A percentile compares a stretch with the other conserved stretches of the same genome.
Conservation (phyloP, 768 basidiomycete genomes). For the Tricholoma terreum region DNA sequence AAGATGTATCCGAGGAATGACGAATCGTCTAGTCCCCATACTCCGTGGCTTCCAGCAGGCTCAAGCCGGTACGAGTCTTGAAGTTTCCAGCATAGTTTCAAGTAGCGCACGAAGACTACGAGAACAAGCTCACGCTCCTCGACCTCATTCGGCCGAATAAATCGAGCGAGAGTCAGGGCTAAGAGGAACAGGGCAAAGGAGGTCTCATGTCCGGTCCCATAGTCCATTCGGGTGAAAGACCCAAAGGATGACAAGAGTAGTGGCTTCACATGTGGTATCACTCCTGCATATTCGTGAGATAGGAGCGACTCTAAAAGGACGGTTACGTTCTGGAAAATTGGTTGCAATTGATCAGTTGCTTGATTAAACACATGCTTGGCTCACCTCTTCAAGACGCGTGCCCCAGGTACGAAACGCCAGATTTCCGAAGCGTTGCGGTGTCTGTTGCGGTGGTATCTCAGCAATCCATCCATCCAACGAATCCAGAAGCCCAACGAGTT, state of each 20-base stretch:
- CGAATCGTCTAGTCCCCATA: constrained; percentile 96
- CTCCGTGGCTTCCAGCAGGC: constrained; percentile 96
- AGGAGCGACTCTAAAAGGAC: constrained; percentile 49
- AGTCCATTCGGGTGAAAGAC: constrained; percentile 88
- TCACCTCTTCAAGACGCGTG: constrained; percentile 70
- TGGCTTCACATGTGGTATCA: constrained; percentile 67
- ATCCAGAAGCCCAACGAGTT: constrained; percentile 56
- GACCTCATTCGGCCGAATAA: constrained; percentile 52
- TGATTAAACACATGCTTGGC: constrained; percentile 10
- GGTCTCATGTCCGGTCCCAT: constrained; percentile 95
- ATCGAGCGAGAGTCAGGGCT: constrained; percentile 64
- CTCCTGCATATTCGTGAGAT: constrained; percentile 37
- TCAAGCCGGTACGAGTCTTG: constrained; percentile 90
- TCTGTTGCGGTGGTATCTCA: constrained; percentile 69
- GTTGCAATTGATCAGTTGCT: constrained; percentile 1
- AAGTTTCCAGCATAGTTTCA: constrained; percentile 77
- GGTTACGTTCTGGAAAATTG: constrained; percentile 46
- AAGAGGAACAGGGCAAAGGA: constrained; percentile 81
- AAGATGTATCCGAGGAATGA: constrained; percentile 87
- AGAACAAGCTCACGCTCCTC: constrained; percentile 63
- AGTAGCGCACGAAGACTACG: constrained; percentile 73
- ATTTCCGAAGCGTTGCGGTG: constrained; percentile 89
- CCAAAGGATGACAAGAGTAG: constrained; percentile 86
- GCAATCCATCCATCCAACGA: constrained; percentile 73
- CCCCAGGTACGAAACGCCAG: constrained; percentile 89